phyloP scores from a whole-genome alignment of 768 basidiomycete genomes.

The Boletus sp. region DNA sequence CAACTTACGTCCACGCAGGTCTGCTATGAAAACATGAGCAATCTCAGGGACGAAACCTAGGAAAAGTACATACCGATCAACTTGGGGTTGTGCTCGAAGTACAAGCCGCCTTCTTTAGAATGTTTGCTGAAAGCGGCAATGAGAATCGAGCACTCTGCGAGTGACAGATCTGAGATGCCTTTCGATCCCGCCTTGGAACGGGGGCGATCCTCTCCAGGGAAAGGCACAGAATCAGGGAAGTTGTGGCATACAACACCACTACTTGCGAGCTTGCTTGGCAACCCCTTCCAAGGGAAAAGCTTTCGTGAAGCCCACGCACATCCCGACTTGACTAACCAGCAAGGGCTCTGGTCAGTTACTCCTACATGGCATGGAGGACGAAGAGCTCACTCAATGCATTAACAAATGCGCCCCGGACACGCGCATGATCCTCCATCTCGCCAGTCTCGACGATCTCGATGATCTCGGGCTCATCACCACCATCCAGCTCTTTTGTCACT shows the following conservation, averaged over 20 bases:
- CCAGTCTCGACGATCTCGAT: not conserved
- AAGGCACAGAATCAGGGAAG: not conserved
- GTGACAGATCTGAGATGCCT: not conserved
- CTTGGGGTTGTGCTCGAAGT: not conserved
- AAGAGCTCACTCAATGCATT: not conserved
- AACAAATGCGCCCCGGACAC: not conserved
- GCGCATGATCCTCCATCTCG: not conserved
- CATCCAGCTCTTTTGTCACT: not conserved
- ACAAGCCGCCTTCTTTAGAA: not conserved
- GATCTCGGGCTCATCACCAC: not conserved
- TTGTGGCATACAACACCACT: not conserved
- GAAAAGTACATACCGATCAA: not conserved
- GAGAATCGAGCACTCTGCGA: not conserved
- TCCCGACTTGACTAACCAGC: not conserved
- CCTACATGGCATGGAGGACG: not conserved
- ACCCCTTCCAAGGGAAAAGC: slow-evolving; percentile 1
- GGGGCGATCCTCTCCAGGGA: not conserved
- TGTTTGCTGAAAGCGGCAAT: not conserved
- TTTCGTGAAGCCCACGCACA: not conserved
- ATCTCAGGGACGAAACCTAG: not conserved
- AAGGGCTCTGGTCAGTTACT: not conserved
- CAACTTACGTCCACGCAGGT: not conserved
- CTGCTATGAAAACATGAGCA: not conserved
- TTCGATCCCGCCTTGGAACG: not conserved
- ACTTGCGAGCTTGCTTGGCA: not conserved